Conservation (phyloP, 106 monocot genomes). For the Alisma plantagoaquatica region DNA sequence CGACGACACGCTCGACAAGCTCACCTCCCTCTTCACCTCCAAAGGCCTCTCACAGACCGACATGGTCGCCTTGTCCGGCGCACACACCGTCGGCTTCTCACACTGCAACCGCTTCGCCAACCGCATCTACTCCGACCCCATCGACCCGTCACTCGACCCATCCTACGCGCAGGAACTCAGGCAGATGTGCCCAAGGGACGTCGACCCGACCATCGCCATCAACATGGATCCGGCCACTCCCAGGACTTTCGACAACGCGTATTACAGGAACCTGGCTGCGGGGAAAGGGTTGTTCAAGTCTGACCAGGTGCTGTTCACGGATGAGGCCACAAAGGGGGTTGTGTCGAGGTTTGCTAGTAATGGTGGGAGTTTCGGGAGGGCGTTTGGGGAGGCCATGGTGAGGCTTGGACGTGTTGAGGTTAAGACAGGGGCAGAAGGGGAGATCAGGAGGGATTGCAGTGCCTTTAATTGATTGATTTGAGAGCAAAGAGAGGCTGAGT, state of each 20-base stretch:
- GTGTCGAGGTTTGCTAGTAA: conserved; percentile 13
- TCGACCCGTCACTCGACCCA: conserved; percentile 31
- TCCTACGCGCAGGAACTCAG: conserved; percentile 33
- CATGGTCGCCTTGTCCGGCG: conserved; percentile 68
- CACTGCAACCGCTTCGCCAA: conserved; percentile 54
- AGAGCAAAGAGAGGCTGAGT: too few species aligned
- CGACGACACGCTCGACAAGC: conserved; percentile 24
- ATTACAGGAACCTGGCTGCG: conserved; percentile 13
- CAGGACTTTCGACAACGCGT: too few species aligned
- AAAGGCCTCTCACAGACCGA: conserved; percentile 32
- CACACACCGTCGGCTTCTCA: conserved; percentile 69
- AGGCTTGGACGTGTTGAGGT: conserved; percentile 23
- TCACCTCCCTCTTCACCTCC: conserved; percentile 25
- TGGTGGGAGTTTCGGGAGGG: conserved; percentile 3
- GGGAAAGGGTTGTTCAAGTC: conserved; percentile 22
- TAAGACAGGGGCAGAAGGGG: conserved; percentile 30
- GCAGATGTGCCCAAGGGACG: conserved; percentile 38
- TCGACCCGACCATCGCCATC: conserved; percentile 31
- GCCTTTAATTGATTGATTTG: conserved; percentile 20
- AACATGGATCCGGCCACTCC: conserved; percentile 48
- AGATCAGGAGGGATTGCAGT: conserved; percentile 25
- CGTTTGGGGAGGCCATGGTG: conserved; percentile 22
- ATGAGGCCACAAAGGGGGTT: conserved; percentile 2
- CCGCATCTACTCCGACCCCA: conserved; percentile 31
- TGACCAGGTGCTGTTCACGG: conserved; percentile 23